Evolutionary conservation across 2,329 filamentous ascomycete genomes (phyloP).

Genomic region (Aspergillus uvarum): DNA sequence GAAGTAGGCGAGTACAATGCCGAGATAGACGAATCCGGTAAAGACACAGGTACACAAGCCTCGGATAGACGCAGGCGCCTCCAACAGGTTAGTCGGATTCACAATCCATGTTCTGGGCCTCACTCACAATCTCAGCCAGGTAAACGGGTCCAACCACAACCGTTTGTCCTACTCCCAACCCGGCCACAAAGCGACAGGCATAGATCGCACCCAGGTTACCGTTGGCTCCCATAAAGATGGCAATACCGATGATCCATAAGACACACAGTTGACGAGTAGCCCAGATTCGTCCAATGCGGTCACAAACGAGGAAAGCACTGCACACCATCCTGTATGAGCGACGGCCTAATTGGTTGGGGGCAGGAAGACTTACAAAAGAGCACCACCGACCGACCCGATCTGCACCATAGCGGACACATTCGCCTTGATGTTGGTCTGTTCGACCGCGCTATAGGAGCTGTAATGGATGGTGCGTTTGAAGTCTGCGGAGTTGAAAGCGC

Average conservation of each 20-base stretch:
- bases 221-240: slow-evolving; percentile 46
- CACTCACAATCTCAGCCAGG: slow-evolving; percentile 63
- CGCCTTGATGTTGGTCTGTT: slow-evolving; percentile 67
- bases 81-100: neutral
- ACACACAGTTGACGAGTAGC: slow-evolving; percentile 43
- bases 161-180: slow-evolving; percentile 46
- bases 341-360: too few relatives aligned
- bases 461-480: slow-evolving; percentile 63
- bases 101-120: neutral
- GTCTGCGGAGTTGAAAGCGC: slow-evolving; percentile 65
- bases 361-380: slow-evolving; percentile 58
- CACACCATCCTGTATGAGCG: neutral
- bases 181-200: slow-evolving; percentile 47
- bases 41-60: slow-evolving; percentile 73
- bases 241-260: slow-evolving; percentile 44
- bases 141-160: slow-evolving; percentile 61
- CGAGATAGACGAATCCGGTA: slow-evolving; percentile 70
- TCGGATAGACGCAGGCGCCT: slow-evolving; percentile 63
- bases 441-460: slow-evolving; percentile 51
- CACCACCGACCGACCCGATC: slow-evolving; percentile 71
- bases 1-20: slow-evolving; percentile 78
- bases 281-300: slow-evolving; percentile 47
- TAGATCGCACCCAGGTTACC: slow-evolving; percentile 43
- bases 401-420: slow-evolving; percentile 86
- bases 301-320: slow-evolving; percentile 52